phyloP scores from a whole-genome alignment of 23 red algal genomes.

The Chondrus crispus region DNA sequence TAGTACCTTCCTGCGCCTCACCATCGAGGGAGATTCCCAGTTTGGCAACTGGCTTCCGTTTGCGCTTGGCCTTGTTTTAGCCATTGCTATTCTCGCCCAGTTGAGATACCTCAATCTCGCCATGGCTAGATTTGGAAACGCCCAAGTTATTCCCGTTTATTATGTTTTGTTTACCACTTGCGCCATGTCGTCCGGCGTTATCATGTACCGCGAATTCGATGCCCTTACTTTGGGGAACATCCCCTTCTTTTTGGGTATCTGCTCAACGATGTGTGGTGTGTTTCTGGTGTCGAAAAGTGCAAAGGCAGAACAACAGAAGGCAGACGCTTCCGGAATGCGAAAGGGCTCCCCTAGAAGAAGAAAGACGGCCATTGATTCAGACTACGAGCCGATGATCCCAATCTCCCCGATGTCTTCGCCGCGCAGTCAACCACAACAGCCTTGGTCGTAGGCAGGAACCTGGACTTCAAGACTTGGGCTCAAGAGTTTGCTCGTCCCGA shows the following conservation, averaged over 20 bases:
- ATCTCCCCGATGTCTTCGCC: slow-evolving; percentile 59
- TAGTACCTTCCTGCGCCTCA: slow-evolving; percentile 64
- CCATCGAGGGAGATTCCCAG: slow-evolving; percentile 61
- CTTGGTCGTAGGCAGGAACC: slow-evolving; percentile 22
- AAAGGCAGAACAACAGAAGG: background rate
- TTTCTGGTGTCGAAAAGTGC: slow-evolving; percentile 54
- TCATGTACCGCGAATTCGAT: slow-evolving; percentile 75
- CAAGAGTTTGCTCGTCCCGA: no score
- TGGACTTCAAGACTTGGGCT: no score
- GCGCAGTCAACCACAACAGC: slow-evolving; percentile 19
- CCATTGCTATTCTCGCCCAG: slow-evolving; percentile 57
- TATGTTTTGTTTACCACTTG: slow-evolving; percentile 84
- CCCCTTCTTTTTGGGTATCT: slow-evolving; percentile 68
- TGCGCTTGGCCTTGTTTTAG: slow-evolving; percentile 43
- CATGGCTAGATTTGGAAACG: slow-evolving; percentile 76
- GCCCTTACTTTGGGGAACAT: slow-evolving; percentile 24
- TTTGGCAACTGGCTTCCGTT: slow-evolving; percentile 48
- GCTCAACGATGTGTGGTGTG: slow-evolving; percentile 65
- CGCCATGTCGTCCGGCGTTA: slow-evolving; percentile 65
- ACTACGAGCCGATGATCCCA: slow-evolving; percentile 18
- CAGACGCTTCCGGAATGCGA: background rate
- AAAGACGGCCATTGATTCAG: background rate
- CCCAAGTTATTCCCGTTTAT: slow-evolving; percentile 84
- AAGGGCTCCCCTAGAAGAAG: no score
- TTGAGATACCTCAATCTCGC: slow-evolving; percentile 74